Base-by-base conservation (phyloP, 805 yeast species). In the Myxozyma mucilagina region DNA sequence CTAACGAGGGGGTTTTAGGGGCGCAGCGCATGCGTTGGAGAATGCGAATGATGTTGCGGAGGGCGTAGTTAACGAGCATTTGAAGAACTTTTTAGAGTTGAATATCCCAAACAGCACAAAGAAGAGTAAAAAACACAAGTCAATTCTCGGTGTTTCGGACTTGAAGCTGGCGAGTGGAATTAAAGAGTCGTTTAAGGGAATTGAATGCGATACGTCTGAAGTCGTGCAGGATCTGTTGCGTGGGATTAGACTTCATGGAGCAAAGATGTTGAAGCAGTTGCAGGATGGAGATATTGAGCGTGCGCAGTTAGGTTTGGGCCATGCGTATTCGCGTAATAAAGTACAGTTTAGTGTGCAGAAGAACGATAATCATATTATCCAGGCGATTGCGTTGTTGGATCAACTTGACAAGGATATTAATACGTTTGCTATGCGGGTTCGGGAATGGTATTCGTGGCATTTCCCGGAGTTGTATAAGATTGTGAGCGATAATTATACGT, bases 361-460 rank as follows among this genome's bases (percentile, higher is more conserved):
- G 84, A 94, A 94, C 77, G 99, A 94, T 79, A 94, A 94, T 83
- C 99, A 94, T 78, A 94, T 94, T 75, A 94, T 94, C 75, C 99
- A 94, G 82, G 97, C 99, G 56, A 94, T 94, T 80, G 97, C 99
- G 53, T 82, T 93, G 70, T 84, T 94, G 72, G 99, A 96, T 75
- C 97, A 94, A 79, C 86, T 94, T 72, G 99, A 94, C 80, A 96
- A 96, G 80, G 99, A 94, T 76, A 88, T 94, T 78, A 94, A 94
- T 82, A 92, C 97, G 63, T 94, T 89, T 76, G 87, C 97, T 61
- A 91, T 91, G 97, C 86, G 97, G 79, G 94, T 89, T 68, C 90
- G 91, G 56, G 97, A 91, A 79, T 91, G 97, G 97, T 91, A 91
- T 79, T 96, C 97, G 71, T 91, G 97, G 97, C 97, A 91, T 76